Conservation (phyloP, 139 green algal genomes). For the Nannochloris sp. region DNA sequence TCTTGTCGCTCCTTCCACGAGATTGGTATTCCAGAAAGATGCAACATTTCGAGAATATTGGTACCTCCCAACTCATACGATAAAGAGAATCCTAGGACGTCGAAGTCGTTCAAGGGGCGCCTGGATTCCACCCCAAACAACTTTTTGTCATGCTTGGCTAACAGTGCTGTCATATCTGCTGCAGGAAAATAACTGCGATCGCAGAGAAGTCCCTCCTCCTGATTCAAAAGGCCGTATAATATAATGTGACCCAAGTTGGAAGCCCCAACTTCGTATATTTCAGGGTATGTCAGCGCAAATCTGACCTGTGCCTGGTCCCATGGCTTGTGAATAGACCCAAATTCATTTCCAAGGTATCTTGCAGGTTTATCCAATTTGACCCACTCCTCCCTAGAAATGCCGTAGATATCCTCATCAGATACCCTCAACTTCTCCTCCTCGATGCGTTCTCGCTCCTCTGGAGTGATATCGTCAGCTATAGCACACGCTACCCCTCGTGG, state of each 20-base stretch:
- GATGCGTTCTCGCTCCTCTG: background rate
- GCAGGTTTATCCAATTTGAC: constrained; percentile 33
- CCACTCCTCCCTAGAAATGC: constrained; percentile 38
- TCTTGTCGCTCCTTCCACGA: constrained; percentile 33
- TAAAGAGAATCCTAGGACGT: constrained; percentile 57
- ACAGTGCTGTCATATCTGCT: constrained; percentile 20
- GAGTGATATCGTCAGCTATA: background rate
- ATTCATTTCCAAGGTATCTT: constrained; percentile 70
- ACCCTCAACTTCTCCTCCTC: constrained; percentile 15
- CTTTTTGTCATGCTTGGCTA: constrained; percentile 30
- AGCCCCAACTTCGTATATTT: constrained; percentile 61
- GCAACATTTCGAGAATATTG: constrained; percentile 68
- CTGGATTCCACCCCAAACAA: constrained; percentile 58
- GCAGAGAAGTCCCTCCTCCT: constrained; percentile 45
- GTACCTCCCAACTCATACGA: constrained; percentile 54
- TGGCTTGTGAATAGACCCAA: constrained; percentile 65
- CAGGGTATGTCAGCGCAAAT: constrained; percentile 66
- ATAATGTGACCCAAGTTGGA: constrained; percentile 72
- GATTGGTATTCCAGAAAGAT: constrained; percentile 28
- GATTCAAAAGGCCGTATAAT: constrained; percentile 59
- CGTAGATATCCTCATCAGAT: constrained; percentile 33
- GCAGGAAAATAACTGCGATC: constrained; percentile 60
- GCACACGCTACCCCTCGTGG: background rate
- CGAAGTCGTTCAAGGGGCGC: constrained; percentile 41
- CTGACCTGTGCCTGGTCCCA: constrained; percentile 43